These are phyloP conservation scores for Colletotrichum melonis DNA, from an alignment of 2,329 filamentous ascomycete species.

Conservation along the genomic window DNA sequence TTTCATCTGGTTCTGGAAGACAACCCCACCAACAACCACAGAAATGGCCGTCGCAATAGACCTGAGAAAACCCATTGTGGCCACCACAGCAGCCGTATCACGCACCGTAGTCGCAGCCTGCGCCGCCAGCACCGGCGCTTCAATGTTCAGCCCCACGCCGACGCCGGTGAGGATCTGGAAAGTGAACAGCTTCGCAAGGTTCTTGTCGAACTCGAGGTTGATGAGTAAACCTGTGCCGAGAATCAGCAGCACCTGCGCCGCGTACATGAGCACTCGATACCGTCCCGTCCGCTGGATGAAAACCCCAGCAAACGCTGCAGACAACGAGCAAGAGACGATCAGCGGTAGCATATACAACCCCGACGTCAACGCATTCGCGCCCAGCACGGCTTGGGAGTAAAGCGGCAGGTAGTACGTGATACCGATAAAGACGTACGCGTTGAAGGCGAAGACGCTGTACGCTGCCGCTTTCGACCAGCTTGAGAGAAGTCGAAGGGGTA, in stretches of 20 bases:
- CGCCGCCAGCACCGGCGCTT: constrained; percentile 74
- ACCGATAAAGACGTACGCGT: constrained; percentile 79
- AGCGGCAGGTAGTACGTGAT: constrained; percentile 58
- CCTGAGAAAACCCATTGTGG: constrained; percentile 74
- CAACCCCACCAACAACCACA: constrained; percentile 78
- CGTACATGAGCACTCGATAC: constrained; percentile 70
- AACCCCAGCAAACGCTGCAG: constrained; percentile 37
- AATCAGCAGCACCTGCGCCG: constrained; percentile 67
- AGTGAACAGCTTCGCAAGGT: constrained; percentile 67
- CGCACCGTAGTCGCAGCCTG: constrained; percentile 71
- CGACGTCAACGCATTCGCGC: constrained; percentile 44
- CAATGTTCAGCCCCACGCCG: constrained; percentile 76
- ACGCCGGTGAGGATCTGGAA: constrained; percentile 73
- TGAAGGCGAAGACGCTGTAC: constrained; percentile 72
- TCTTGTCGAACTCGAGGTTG: constrained; percentile 67
- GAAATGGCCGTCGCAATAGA: constrained; percentile 76
- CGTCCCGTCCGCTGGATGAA: constrained; percentile 72
- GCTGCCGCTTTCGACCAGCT: constrained; percentile 67
- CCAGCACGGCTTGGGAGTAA: constrained; percentile 57
- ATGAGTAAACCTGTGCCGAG: constrained; percentile 75
- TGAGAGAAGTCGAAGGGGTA: constrained; percentile 57
- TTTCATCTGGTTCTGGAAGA: constrained; percentile 82
- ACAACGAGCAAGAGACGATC: constrained; percentile 40
- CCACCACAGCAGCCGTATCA: constrained; percentile 76
- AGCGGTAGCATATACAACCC: constrained; percentile 48